Conservation (phyloP, 2,329 filamentous ascomycete species). For the Coleophoma cylindrospora region DNA sequence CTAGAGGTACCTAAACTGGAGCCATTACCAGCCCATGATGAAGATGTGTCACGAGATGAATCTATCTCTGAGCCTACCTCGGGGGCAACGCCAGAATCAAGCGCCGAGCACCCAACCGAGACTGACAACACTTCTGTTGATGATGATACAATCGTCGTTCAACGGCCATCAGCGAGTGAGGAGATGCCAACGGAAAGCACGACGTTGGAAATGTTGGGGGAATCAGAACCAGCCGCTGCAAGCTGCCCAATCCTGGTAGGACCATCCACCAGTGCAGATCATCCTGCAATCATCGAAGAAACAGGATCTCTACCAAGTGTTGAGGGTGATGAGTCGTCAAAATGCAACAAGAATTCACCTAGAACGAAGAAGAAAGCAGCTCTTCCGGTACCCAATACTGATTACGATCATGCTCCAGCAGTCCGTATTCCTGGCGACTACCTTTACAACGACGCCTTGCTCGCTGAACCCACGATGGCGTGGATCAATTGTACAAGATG, state of each 20-base stretch:
- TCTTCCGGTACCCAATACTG: constrained; percentile 9
- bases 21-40: no score
- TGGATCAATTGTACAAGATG: constrained; percentile 93
- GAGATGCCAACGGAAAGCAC: constrained; percentile 4
- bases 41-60: no score
- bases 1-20: constrained; percentile 6
- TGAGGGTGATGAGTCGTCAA: constrained; percentile 9
- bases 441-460: constrained; percentile 69
- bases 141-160: neutral
- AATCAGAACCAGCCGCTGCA: neutral
- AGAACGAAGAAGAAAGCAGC: constrained; percentile 13
- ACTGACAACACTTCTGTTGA: constrained; percentile 1
- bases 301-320: no score
- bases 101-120: constrained; percentile 1
- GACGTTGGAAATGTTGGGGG: constrained; percentile 12
- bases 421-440: constrained; percentile 71
- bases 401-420: constrained; percentile 18
- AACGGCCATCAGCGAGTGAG: neutral
- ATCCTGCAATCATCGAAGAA: constrained; percentile 12
- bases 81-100: constrained; percentile 8
- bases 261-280: constrained; percentile 11
- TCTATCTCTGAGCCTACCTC: neutral
- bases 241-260: constrained; percentile 13
- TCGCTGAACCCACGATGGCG: constrained; percentile 68
- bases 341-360: constrained; percentile 2